A percentile compares a stretch with the other conserved stretches of the same genome.
Evolutionary conservation across 305 asterid genomes (phyloP).

Genomic region (Plantago lanceolata): DNA sequence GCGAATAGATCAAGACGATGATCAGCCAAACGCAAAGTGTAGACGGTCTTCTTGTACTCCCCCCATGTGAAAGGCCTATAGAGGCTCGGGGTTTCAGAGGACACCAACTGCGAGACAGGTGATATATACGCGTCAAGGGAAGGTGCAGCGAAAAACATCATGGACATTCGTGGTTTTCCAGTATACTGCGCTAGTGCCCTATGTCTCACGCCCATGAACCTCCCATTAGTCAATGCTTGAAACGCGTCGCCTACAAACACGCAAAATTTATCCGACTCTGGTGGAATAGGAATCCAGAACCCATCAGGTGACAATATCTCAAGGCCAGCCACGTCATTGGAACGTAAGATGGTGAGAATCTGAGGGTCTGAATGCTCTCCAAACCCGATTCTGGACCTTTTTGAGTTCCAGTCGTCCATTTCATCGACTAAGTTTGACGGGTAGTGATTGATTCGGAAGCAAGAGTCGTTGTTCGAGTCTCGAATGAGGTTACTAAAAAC

Average conservation of each 20-base stretch:
- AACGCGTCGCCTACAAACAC: conserved; percentile 60
- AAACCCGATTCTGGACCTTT: conserved; percentile 41
- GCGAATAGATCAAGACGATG: conserved; percentile 29
- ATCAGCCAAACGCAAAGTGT: conserved; percentile 36
- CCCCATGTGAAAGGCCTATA: conserved; percentile 45
- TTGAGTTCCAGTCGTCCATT: conserved; percentile 6
- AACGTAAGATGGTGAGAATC: conserved; percentile 50
- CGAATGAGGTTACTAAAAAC: conserved; percentile 46
- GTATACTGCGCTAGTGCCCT: conserved; percentile 32
- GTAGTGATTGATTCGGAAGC: conserved; percentile 60
- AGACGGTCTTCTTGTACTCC: conserved; percentile 37
- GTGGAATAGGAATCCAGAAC: conserved; percentile 51
- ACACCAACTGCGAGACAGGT: conserved; percentile 33
- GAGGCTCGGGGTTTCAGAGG: conserved; percentile 30
- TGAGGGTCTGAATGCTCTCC: conserved; percentile 83
- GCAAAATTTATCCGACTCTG: conserved; percentile 43
- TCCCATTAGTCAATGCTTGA: conserved; percentile 45
- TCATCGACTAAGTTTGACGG: conserved; percentile 16
- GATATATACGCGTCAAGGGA: conserved; percentile 30
- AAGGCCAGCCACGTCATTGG: conserved; percentile 65
- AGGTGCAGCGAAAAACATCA: conserved; percentile 46
- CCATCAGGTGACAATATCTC: conserved; percentile 44
- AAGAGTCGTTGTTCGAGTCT: conserved; percentile 50
- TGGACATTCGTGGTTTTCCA: conserved; percentile 31
- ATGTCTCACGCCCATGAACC: conserved; percentile 41